Evolutionary conservation across 768 basidiomycete species (phyloP).

Genomic region (Trametes meyenii): DNA sequence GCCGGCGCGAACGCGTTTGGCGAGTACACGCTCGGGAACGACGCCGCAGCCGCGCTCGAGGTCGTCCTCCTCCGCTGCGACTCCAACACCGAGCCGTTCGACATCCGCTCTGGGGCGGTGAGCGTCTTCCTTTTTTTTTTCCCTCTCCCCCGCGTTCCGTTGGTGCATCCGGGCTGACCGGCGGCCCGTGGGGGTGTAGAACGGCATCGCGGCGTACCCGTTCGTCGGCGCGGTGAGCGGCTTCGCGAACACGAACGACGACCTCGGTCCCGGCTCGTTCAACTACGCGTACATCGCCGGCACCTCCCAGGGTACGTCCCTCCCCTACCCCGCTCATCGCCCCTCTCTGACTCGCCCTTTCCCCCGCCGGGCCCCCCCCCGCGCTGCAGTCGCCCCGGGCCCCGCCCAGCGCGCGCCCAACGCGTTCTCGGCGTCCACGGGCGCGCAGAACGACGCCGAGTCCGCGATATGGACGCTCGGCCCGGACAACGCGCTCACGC

Average conservation of each 20-base stretch:
- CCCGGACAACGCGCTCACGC: constrained; percentile 7
- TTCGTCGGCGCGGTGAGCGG: constrained; percentile 22
- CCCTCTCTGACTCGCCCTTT: constrained; percentile 10
- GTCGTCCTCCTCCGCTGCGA: constrained; percentile 16
- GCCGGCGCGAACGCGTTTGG: constrained; percentile 24
- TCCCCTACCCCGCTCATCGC: neutral
- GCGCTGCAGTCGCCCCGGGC: neutral
- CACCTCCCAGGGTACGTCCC: constrained; percentile 16
- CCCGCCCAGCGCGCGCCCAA: constrained; percentile 14
- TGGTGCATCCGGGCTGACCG: neutral
- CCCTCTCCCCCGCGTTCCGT: no score
- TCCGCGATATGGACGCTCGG: constrained; percentile 29
- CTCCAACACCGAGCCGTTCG: neutral
- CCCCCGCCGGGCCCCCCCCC: neutral
- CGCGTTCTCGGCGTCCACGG: constrained; percentile 26
- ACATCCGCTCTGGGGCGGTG: neutral
- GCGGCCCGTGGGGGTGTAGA: constrained; percentile 1
- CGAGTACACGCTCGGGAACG: constrained; percentile 23
- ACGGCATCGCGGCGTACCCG: constrained; percentile 13
- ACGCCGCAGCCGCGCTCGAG: constrained; percentile 14
- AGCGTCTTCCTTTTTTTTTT: neutral
- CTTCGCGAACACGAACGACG: constrained; percentile 10
- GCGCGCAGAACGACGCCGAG: constrained; percentile 17
- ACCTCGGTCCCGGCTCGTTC: constrained; percentile 15
- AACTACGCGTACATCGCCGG: constrained; percentile 26